These are phyloP conservation scores for Physocladia obscura DNA, from an alignment of 192 early-diverging fungal genomes.

Conservation along the genomic window DNA sequence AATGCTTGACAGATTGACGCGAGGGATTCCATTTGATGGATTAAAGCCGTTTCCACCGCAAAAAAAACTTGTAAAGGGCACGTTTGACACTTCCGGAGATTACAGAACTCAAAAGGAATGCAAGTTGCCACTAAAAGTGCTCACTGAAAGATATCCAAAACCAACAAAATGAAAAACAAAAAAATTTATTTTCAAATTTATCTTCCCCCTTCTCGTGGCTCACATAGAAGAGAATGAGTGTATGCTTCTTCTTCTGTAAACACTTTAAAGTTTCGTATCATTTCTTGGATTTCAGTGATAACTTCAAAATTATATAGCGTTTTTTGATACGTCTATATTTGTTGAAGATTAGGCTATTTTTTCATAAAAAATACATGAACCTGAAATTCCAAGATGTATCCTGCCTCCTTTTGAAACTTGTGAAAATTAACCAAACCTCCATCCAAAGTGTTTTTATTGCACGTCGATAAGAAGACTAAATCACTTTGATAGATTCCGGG, in stretches of 20 bases:
- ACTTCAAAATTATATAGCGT: conserved; percentile 44
- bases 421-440: conserved; percentile 54
- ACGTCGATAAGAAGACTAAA: conserved; percentile 56
- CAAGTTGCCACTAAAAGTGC: neutral
- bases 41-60: conserved; percentile 32
- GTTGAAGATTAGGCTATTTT: neutral
- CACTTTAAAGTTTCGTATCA: conserved; percentile 35
- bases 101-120: neutral
- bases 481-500: conserved; percentile 62
- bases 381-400: conserved; percentile 54
- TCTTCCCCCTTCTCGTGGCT: conserved; percentile 35
- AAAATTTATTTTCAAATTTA: too few species aligned
- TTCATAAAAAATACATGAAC: conserved; percentile 19
- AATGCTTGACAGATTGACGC: conserved; percentile 29
- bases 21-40: conserved; percentile 13
- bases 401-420: conserved; percentile 55
- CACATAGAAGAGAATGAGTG: conserved; percentile 45
- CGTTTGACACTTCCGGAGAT: conserved; percentile 1
- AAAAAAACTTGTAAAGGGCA: neutral
- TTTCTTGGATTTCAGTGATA: conserved; percentile 53
- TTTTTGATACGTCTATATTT: conserved; percentile 49
- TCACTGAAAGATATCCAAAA: neutral
- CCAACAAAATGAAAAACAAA: neutral
- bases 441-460: conserved; percentile 50
- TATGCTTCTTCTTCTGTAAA: conserved; percentile 56